Evolutionary conservation across 2,329 filamentous ascomycete genomes (phyloP).

Genomic region (Mycosphaerella arachidis): DNA sequence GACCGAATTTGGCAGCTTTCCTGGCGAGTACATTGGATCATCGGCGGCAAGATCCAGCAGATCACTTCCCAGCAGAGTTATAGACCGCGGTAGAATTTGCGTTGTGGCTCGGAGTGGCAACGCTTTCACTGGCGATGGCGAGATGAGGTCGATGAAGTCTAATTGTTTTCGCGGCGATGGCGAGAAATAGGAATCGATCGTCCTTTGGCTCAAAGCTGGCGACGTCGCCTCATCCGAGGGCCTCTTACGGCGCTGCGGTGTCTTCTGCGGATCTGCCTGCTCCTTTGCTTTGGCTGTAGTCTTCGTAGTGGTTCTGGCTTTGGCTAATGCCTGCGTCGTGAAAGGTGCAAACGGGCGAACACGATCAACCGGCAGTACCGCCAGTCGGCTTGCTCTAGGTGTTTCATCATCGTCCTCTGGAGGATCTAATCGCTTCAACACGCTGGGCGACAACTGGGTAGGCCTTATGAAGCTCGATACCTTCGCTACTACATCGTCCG

Average conservation of each 20-base stretch:
- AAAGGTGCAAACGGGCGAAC: not conserved
- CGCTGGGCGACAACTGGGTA: slow-evolving; percentile 6
- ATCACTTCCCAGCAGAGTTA: slow-evolving; percentile 9
- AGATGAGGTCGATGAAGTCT: slow-evolving; percentile 30
- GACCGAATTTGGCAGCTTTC: slow-evolving; percentile 29
- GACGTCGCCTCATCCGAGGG: slow-evolving; percentile 26
- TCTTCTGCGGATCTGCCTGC: slow-evolving; percentile 12
- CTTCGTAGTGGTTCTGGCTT: not conserved
- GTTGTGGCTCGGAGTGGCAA: slow-evolving; percentile 9
- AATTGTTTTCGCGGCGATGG: slow-evolving; percentile 24
- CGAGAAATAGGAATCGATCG: slow-evolving; percentile 26
- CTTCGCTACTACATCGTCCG: not conserved
- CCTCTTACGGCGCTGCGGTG: slow-evolving; percentile 27
- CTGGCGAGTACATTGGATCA: not conserved
- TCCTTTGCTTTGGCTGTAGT: slow-evolving; percentile 1
- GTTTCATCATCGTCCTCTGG: slow-evolving; percentile 15
- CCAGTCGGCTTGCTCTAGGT: slow-evolving; percentile 5
- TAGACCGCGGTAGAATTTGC: slow-evolving; percentile 13
- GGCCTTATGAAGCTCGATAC: slow-evolving; percentile 9
- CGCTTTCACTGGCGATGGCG: slow-evolving; percentile 24
- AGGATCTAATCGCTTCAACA: not conserved
- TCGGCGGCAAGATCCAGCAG: slow-evolving; percentile 4
- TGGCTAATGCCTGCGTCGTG: not conserved
- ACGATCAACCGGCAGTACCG: not conserved
- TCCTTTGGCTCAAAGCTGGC: slow-evolving; percentile 21